A percentile compares a stretch with the other conserved stretches of the same genome.
These are phyloP conservation scores for Candida khao-thaluensis DNA, from an alignment of 805 yeast genomes.

Conservation along the genomic window DNA sequence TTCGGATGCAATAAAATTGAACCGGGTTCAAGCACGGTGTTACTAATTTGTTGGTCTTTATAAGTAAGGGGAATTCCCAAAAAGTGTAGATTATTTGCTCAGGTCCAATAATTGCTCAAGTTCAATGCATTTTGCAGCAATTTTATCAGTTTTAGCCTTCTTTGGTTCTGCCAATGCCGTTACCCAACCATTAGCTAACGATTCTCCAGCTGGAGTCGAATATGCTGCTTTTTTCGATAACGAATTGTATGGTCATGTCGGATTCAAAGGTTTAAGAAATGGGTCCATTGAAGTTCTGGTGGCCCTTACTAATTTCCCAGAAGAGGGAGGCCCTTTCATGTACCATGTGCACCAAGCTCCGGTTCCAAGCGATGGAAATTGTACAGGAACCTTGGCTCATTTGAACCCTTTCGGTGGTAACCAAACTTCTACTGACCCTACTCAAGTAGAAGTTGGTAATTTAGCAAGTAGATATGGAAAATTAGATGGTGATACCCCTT, in stretches of 20 bases:
- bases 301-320: constrained; percentile 33
- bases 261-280: constrained; percentile 27
- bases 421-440: constrained; percentile 22
- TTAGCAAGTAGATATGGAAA: constrained; percentile 41
- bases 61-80: no score
- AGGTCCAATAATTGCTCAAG: no score
- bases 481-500: constrained; percentile 26
- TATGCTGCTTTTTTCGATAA: constrained; percentile 29
- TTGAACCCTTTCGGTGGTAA: constrained; percentile 41
- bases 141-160: background rate
- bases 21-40: no score
- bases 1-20: no score
- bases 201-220: constrained; percentile 15
- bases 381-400: constrained; percentile 36
- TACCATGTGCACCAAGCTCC: constrained; percentile 40
- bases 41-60: no score
- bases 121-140: background rate
- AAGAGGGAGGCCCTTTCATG: constrained; percentile 36
- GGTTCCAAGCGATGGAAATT: constrained; percentile 38
- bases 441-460: constrained; percentile 35
- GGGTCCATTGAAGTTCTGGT: constrained; percentile 35
- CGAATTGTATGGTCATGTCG: constrained; percentile 28
- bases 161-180: constrained; percentile 1
- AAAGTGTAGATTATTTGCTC: no score
- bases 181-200: constrained; percentile 16